Evolutionary conservation across 768 basidiomycete genomes (phyloP).

Genomic region (Mrakia gelida): DNA sequence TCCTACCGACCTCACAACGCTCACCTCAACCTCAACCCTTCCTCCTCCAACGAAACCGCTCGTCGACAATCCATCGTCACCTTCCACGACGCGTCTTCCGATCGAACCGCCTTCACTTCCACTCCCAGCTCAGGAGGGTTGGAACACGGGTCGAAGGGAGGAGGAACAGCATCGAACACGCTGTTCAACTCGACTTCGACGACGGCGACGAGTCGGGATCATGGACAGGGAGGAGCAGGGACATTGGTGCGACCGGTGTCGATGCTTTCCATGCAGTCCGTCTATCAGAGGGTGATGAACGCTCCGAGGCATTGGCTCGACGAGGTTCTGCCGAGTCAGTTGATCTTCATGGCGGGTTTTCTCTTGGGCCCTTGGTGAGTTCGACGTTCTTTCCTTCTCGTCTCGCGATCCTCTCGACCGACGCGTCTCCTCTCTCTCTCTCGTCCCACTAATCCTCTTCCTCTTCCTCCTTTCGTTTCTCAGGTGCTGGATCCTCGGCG

Average conservation of each 20-base stretch:
- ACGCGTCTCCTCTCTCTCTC: slow-evolving; percentile 4
- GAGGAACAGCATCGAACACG: background rate
- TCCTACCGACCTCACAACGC: background rate
- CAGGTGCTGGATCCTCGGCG: slow-evolving; percentile 28
- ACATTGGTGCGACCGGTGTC: background rate
- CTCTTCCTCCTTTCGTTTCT: no score
- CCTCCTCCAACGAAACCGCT: background rate
- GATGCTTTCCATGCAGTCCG: background rate
- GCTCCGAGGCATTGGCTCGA: slow-evolving; percentile 16
- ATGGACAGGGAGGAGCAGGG: background rate
- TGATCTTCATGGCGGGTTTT: slow-evolving; percentile 29
- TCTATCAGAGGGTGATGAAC: slow-evolving; percentile 1
- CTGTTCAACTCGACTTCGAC: background rate
- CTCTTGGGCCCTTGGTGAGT: slow-evolving; percentile 28
- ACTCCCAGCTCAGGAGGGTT: background rate
- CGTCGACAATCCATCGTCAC: background rate
- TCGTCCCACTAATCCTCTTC: background rate
- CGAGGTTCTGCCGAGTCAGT: slow-evolving; percentile 24
- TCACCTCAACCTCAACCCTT: background rate
- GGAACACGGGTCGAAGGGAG: no score
- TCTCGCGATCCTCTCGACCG: background rate
- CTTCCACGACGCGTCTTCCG: background rate
- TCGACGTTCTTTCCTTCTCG: background rate
- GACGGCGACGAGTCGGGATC: background rate
- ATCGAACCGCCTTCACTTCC: background rate